Evolutionary conservation across 2,329 filamentous ascomycete species (phyloP), one percentile per base, ranked within the genome.

Genomic region (Diaporthe helianthi): DNA sequence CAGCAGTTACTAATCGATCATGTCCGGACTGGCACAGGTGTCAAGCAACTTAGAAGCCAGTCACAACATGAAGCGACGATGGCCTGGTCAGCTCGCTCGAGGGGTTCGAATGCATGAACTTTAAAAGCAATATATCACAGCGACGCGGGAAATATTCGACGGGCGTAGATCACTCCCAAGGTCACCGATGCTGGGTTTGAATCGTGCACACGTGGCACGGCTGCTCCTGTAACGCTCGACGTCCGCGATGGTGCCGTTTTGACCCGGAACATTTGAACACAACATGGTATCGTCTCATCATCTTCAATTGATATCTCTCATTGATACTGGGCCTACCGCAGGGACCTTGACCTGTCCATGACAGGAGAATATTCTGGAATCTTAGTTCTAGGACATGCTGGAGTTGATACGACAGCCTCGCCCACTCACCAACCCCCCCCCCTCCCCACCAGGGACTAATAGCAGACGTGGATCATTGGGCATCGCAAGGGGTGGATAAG

Each of bases 51-150:
- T n/a, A n/a, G n/a, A n/a, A 73, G 6, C 71, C 79, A 9, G 80
- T 88, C 1, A 84, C 82, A 0, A n/a, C n/a, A n/a, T n/a, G n/a
- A n/a, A 78, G 78, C 17, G 81, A 86, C 31, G 82, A 86, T 63
- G 80, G 82, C 2, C 74, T 88, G 0, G 73, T 83, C 0, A 77
- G 75, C 29, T 83, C 81, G 0, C 65, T 86, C 3, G 84, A 86
- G 65, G 84, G 84, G 0, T 73, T 87, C 7, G 83, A 86, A 69
- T 85, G 83, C 64, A 72, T 87, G n/a, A 78, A n/a, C n/a, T n/a
- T n/a, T 86, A 72, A 76, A 86, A 71, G 79, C 78, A 15, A 76
- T 85, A 26, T 84, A 82, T 71, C 77, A 83, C 8, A 81, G 81
- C 33, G 85, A 86, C 33, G 74, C 75, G 0, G 86, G 86, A 1